Evolutionary conservation across 495 filamentous ascomycete genomes (phyloP), one percentile per base, ranked within the genome.

Genomic region (Annulohypoxylon nitens): DNA sequence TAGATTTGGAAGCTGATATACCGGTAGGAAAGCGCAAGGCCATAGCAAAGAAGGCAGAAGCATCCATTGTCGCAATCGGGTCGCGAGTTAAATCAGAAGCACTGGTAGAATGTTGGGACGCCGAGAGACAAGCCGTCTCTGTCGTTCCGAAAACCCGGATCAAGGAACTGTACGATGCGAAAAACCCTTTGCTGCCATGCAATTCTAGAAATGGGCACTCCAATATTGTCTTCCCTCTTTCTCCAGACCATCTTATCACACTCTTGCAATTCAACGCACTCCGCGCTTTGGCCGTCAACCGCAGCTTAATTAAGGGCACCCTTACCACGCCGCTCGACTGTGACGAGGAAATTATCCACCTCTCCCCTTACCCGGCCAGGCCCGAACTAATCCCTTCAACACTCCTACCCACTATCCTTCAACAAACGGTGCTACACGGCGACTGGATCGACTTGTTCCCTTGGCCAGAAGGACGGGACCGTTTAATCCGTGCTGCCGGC

Each of bases 181-280:
- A 72, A 75, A 68, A 74, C 55, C 74, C 70, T 50, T 66, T 79
- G 75, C 64, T 80, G 26, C 69, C 55, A 69, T 59, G 73, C 59
- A 76, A 73, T 54, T 33, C 58, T 63, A 74, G 60, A 73, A 80
- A 78, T 63, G 60, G 75, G 69, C 61, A 77, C 47, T 69, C 61
- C 43, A 72, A 36, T 9, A 64, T 81, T 16, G 55, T 83, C 37
- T 81, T 83, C 67, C 81, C 82, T 39, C 79, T 85, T 54, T 81
- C 72, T 66, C 72, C 78, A 63, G 82, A 84, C 62, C 80, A 84
- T 58, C 81, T 84, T 30, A 81, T 83, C 59, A 81, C 79, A 5
- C 78, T 85, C 23, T 73, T 84, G 18, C 83, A 85, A 69, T 84
- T 69, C 78, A 85, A 85, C 65, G 77, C 78, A 64, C 76, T 85